Evolutionary conservation across 305 asterid genomes (phyloP).

Genomic region (Rubia balearica): DNA sequence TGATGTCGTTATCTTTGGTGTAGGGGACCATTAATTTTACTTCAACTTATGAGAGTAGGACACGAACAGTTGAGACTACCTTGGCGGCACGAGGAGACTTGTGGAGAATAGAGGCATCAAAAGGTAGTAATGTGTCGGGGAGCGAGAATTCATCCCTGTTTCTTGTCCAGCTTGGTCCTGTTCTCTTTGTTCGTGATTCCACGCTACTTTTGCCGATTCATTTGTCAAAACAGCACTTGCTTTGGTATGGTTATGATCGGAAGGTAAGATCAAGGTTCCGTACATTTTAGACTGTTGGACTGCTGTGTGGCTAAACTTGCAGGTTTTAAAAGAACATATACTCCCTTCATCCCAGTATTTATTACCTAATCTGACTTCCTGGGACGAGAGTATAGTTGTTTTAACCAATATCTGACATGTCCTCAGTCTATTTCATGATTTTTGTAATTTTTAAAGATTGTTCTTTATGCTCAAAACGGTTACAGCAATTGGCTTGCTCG

Average conservation of each 20-base stretch:
- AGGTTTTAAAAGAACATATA: not conserved
- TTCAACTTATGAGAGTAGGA: slow-evolving; percentile 77
- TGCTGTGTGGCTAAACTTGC: not conserved
- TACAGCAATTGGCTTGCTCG: not conserved
- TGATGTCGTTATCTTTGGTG: slow-evolving; percentile 3
- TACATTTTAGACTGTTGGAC: not conserved
- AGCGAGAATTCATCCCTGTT: slow-evolving; percentile 71
- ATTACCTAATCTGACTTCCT: too few species aligned
- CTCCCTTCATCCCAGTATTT: too few species aligned
- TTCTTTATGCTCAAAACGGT: not conserved
- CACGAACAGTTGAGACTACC: slow-evolving; percentile 62
- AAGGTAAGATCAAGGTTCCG: slow-evolving; percentile 48
- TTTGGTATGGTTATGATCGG: slow-evolving; percentile 98
- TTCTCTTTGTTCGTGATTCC: slow-evolving; percentile 92
- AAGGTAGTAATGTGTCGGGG: slow-evolving; percentile 74
- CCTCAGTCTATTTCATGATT: not conserved
- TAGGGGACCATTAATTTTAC: slow-evolving; percentile 81
- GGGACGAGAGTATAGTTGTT: not conserved
- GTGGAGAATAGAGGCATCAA: slow-evolving; percentile 97
- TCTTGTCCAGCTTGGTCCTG: slow-evolving; percentile 96
- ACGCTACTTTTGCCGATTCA: slow-evolving; percentile 93
- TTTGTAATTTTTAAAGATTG: not conserved
- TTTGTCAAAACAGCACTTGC: slow-evolving; percentile 87
- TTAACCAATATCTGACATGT: not conserved
- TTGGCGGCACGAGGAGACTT: slow-evolving; percentile 88